Percentiles rank a stretch among this genome's conserved stretches.
Evolutionary conservation across 306 rosid species (phyloP).

Genomic region (Cucurbita moschata): DNA sequence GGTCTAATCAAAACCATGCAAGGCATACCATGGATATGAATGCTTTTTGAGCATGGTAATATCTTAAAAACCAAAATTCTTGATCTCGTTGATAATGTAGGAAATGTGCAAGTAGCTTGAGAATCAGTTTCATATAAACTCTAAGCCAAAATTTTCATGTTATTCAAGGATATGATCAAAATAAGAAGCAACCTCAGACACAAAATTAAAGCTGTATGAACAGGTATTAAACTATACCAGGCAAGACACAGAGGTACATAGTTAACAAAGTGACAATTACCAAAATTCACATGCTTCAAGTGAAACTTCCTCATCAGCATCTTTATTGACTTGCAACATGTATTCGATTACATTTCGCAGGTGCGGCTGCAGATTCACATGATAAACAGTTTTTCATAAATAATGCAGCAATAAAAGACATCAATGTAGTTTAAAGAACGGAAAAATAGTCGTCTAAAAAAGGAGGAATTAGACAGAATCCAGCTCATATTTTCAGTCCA

Average conservation of each 20-base stretch:
- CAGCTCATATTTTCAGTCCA: background rate
- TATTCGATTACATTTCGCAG: conserved; percentile 71
- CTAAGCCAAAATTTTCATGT: background rate
- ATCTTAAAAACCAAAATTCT: background rate
- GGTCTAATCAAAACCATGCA: background rate
- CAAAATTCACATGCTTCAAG: conserved; percentile 99
- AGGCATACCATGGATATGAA: background rate
- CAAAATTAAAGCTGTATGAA: background rate
- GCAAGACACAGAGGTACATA: background rate
- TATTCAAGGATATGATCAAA: background rate
- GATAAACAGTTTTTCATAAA: conserved; percentile 6
- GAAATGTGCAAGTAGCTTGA: background rate
- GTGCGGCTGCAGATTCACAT: conserved; percentile 52
- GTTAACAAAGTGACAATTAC: conserved; percentile 20
- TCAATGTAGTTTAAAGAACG: background rate
- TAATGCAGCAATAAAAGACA: background rate
- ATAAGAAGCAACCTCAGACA: background rate
- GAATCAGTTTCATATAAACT: background rate
- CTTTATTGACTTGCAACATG: conserved; percentile 98
- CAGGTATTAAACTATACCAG: background rate
- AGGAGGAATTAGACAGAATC: background rate
- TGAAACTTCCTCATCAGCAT: conserved; percentile 85
- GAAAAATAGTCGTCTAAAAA: background rate
- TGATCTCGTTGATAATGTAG: background rate
- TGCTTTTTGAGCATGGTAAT: background rate